Conservation (phyloP, 2,329 filamentous ascomycete genomes). For the Sclerotinia sclerotiorum region DNA sequence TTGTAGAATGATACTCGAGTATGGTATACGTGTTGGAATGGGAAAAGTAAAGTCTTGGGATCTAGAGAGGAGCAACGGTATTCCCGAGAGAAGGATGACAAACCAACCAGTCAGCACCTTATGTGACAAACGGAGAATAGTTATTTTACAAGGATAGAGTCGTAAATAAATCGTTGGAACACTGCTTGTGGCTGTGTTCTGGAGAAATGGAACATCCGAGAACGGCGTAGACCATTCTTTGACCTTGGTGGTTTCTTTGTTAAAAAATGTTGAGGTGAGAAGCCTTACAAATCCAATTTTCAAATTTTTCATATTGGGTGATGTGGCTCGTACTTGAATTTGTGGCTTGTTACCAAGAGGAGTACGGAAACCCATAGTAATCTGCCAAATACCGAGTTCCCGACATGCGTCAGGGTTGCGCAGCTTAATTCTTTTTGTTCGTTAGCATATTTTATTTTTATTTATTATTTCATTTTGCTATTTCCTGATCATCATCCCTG, state of each 20-base stretch:
- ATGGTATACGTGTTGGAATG: not conserved
- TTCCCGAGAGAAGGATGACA: not conserved
- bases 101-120: too few species aligned
- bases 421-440: not conserved
- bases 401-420: not conserved
- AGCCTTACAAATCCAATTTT: too few species aligned
- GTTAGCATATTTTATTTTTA: too few species aligned
- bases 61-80: not conserved
- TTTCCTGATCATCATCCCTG: not conserved
- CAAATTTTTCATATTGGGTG: not conserved
- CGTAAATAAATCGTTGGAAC: not conserved
- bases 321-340: slow-evolving; percentile 1
- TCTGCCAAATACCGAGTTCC: not conserved
- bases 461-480: too few species aligned
- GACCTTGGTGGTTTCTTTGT: slow-evolving; percentile 2
- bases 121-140: not conserved
- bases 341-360: not conserved
- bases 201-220: slow-evolving; percentile 14
- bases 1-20: too few species aligned
- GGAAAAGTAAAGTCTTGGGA: not conserved
- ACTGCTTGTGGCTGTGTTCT: slow-evolving; percentile 1
- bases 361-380: not conserved
- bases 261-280: not conserved
- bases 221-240: not conserved
- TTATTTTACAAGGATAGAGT: too few species aligned